Base-by-base conservation (phyloP, 1,284 basidiomycete genomes). In the Fistulinella cinereoalba region DNA sequence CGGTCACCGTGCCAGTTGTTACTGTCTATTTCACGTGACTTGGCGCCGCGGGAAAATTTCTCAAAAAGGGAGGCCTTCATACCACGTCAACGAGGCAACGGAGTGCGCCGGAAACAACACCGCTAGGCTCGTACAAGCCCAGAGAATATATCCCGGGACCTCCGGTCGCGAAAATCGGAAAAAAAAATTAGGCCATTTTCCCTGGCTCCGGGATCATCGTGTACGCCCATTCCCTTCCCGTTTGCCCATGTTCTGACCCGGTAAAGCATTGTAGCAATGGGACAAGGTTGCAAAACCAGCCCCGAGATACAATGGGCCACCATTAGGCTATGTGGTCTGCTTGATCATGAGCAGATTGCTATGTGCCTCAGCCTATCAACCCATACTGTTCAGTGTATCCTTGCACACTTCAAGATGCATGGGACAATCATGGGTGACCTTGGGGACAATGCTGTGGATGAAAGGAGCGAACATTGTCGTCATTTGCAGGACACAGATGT, bases 401-500 rank as follows among this genome's bases (percentile, higher is more conserved):
- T 43, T 34, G 18, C 21, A 3, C 32, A 43, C 24, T 43, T 34
- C 12, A 16, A 34, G 7, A 4, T 15, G n/a, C 5, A 33, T 34
- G 41, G 23, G 11, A 43, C 24, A 10, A 34, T 43, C 18, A 25
- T 36, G 34, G 34, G 11, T 16, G 5, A 36, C 9, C 21, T 8
- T 12, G 15, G 22, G 18, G 19, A 12, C 9, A 16, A 34, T 27
- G 24, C 28, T 8, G 22, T 2, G 10, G 42, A 37, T 36, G 34
- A 37, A 29, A 19, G 15, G 25, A 37, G 7, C 5, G 29, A n/a
- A 19, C 3, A 13, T 10, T 16, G 27, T 22, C 8, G 24, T n/a
- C 46, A 47, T 23, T n/a, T 47, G 15, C n/a, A 13, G 3, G 41
- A 45, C 13, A 13, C 28, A 2, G 44, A 45, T 40, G 31, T 40